phyloP scores from a whole-genome alignment of 495 filamentous ascomycete species.

The Penicillium ochrochloron region DNA sequence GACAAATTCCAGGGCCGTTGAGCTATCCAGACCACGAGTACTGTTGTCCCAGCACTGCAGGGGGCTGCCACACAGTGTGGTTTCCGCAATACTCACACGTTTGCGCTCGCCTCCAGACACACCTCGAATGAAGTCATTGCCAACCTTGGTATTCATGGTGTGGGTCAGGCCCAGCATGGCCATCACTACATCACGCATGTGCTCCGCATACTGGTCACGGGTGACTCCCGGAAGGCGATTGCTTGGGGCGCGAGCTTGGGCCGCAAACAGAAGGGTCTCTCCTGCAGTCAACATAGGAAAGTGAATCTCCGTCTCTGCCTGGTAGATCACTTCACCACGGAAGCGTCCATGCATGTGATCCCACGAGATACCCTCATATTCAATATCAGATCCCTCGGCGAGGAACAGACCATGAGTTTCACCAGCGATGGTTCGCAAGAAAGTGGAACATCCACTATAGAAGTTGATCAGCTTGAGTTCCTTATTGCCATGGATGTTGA shows the following conservation, averaged over 20 bases:
- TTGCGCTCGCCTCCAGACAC: conserved; percentile 87
- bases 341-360: conserved; percentile 57
- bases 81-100: conserved; percentile 58
- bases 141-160: conserved; percentile 53
- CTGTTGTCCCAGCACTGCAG: conserved; percentile 84
- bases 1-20: conserved; percentile 71
- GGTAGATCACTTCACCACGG: conserved; percentile 66
- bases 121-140: conserved; percentile 57
- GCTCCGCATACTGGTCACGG: conserved; percentile 43
- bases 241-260: conserved; percentile 51
- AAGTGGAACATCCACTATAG: conserved; percentile 20
- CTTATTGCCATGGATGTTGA: conserved; percentile 13
- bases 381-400: conserved; percentile 38
- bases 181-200: conserved; percentile 59
- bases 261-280: conserved; percentile 65
- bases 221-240: conserved; percentile 48
- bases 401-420: conserved; percentile 43
- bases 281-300: conserved; percentile 68
- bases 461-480: background rate
- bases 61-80: conserved; percentile 64
- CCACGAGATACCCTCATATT: conserved; percentile 36
- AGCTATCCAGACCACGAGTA: conserved; percentile 82
- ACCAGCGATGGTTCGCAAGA: conserved; percentile 43
- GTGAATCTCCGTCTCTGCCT: conserved; percentile 65
- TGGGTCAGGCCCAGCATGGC: conserved; percentile 62